Percentiles rank a stretch among this genome's conserved stretches.
Conservation (phyloP, 2,329 filamentous ascomycete species). For the Diplodia scrobiculata region DNA sequence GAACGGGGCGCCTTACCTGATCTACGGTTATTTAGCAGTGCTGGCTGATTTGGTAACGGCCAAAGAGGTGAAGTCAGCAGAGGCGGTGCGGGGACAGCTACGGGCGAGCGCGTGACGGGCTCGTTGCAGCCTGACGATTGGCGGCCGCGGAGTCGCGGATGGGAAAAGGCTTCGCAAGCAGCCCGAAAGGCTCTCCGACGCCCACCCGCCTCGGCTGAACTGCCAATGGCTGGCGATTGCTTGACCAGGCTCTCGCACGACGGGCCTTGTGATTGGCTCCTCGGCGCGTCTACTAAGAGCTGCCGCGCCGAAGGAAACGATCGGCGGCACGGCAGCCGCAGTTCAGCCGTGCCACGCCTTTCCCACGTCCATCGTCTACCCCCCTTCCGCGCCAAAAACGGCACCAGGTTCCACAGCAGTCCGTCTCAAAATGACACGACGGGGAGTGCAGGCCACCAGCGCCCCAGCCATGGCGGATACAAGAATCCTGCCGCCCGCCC, state of each 20-base stretch:
- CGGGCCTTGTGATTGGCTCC: background rate
- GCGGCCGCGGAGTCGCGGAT: conserved; percentile 5
- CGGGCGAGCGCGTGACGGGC: conserved; percentile 1
- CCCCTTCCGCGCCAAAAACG: conserved; percentile 12
- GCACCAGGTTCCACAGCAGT: conserved; percentile 14
- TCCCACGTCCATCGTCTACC: background rate
- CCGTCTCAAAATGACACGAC: conserved; percentile 1
- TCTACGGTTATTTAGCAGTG: conserved; percentile 15
- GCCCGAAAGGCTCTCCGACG: background rate
- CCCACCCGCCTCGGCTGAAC: background rate
- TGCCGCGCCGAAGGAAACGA: background rate
- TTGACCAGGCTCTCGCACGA: background rate
- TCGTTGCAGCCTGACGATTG: background rate
- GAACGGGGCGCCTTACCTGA: conserved; percentile 1
- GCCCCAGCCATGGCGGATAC: conserved; percentile 8
- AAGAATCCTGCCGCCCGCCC: conserved; percentile 1
- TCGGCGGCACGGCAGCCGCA: background rate
- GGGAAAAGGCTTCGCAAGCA: background rate
- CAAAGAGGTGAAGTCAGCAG: conserved; percentile 9
- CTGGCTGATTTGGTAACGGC: background rate
- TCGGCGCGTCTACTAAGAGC: too few species aligned
- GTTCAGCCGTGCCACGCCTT: background rate
- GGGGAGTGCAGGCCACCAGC: background rate
- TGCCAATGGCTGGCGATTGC: background rate
- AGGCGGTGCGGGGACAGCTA: background rate